Base-by-base conservation (phyloP, 2,329 filamentous ascomycete genomes). In the Aspergillus sp. region DNA sequence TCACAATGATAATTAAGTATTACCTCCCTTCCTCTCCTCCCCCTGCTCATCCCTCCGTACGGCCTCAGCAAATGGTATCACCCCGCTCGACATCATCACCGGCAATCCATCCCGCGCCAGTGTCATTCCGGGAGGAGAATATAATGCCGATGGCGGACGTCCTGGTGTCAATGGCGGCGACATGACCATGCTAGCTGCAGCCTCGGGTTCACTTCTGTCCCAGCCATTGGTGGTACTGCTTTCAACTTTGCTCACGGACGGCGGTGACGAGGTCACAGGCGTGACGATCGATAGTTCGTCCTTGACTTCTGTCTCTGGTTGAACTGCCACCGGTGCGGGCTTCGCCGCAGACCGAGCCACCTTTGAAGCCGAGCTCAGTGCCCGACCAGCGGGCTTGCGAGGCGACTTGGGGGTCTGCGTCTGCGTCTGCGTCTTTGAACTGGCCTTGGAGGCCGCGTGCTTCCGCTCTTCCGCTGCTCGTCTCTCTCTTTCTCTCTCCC, bases 401-500 rank as follows among this genome's bases (percentile, higher is more conserved):
- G 73, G 64, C 2, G 70, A 69, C 25, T 67, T 68, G 1, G 68
- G 50, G 32, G 32, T 36, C 32, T 36, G 32, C 32, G 10, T 36
- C 32, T 36, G 32, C 32, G 10, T 36, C 4, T 36, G 32, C 6
- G 64, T 56, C 58, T 64, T 73, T 2, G 67, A 60, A 0, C 38
- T 8, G 6, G 54, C 53, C 25, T 62, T 69, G 8, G 59, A 49
- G 2, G 58, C 42, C n/a, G 71, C 72, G 53, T 76, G 77, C 59
- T 76, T 77, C 50, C 76, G 75, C 42, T 79, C 77, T n/a, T 77
- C 73, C 1, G 70, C 64, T n/a, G 68, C 70, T 55, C 76, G 78
- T 54, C 80, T 79, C 67, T 84, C 81, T 21, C 82, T 74, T 7
- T 78, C 79, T 53, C 80, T 78, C 67, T 84, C 81, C 21, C 81